These are phyloP conservation scores for Polytolypa hystricis DNA, from an alignment of 2,329 filamentous ascomycete species.

Conservation along the genomic window DNA sequence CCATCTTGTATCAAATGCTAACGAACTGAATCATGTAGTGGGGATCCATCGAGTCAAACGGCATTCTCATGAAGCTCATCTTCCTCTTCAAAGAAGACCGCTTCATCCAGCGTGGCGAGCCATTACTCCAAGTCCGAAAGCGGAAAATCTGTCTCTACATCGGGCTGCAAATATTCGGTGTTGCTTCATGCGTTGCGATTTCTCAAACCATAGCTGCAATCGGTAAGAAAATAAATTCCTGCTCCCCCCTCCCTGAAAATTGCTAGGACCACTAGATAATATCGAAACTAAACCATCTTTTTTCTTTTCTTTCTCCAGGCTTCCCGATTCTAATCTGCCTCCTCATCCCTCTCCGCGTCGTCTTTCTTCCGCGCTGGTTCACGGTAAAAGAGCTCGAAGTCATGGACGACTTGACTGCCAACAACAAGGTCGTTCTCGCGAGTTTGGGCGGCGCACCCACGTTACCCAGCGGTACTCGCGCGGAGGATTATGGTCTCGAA, in stretches of 20 bases:
- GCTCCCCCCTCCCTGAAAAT: background rate
- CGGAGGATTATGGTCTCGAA: conserved; percentile 15
- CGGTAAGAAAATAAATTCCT: conserved; percentile 14
- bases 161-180: conserved; percentile 40
- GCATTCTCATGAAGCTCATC: conserved; percentile 41
- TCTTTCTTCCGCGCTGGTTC: conserved; percentile 42
- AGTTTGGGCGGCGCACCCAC: conserved; percentile 40
- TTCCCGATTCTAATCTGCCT: conserved; percentile 49
- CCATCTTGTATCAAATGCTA: background rate
- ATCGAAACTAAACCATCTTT: background rate
- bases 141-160: conserved; percentile 41
- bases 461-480: conserved; percentile 21
- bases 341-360: conserved; percentile 44
- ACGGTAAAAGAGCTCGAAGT: conserved; percentile 36
- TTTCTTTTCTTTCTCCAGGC: conserved; percentile 24
- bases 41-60: conserved; percentile 42
- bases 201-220: conserved; percentile 51
- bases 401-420: conserved; percentile 44
- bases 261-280: background rate
- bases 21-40: conserved; percentile 19
- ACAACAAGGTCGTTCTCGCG: conserved; percentile 42
- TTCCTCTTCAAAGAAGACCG: conserved; percentile 38
- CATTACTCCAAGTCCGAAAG: conserved; percentile 33
- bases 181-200: conserved; percentile 45
- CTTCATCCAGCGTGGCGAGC: conserved; percentile 39